These are phyloP conservation scores for Penicillium brevicompactum DNA, from an alignment of 2,329 filamentous ascomycete genomes.

Conservation along the genomic window DNA sequence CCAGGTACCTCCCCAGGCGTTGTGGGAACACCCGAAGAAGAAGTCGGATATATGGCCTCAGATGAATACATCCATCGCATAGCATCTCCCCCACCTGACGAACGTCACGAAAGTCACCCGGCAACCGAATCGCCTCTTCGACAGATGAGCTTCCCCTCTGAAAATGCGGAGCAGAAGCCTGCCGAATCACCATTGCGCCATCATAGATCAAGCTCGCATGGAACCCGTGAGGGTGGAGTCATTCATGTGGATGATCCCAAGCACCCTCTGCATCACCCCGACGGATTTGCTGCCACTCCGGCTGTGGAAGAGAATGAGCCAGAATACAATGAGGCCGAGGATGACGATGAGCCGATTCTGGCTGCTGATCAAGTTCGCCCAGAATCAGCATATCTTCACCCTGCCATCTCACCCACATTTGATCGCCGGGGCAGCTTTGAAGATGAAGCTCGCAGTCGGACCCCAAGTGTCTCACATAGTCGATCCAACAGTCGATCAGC, in stretches of 20 bases:
- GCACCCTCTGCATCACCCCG: conserved; percentile 44
- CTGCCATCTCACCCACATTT: conserved; percentile 76
- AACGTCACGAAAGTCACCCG: conserved; percentile 47
- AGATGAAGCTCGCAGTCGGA: conserved; percentile 52
- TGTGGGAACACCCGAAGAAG: conserved; percentile 79
- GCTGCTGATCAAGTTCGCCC: conserved; percentile 83
- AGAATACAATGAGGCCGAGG: conserved; percentile 52
- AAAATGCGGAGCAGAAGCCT: conserved; percentile 41
- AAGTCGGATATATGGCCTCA: conserved; percentile 83
- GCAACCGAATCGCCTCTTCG: conserved; percentile 55
- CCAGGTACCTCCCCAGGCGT: conserved; percentile 66
- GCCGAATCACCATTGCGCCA: conserved; percentile 11
- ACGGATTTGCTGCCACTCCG: conserved; percentile 53
- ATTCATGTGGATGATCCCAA: conserved; percentile 77
- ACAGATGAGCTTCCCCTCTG: conserved; percentile 53
- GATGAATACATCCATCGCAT: conserved; percentile 82
- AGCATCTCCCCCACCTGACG: conserved; percentile 60
- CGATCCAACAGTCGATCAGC: conserved; percentile 66
- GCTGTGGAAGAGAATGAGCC: conserved; percentile 53
- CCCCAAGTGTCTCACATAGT: conserved; percentile 60
- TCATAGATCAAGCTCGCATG: conserved; percentile 14
- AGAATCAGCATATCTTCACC: conserved; percentile 68
- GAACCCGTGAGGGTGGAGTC: conserved; percentile 40
- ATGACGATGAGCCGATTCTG: conserved; percentile 76
- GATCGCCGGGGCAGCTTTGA: conserved; percentile 64